Evolutionary conservation across 495 filamentous ascomycete genomes (phyloP), one percentile per base, ranked within the genome.

Genomic region (Hypoxylon lienhwacheense): DNA sequence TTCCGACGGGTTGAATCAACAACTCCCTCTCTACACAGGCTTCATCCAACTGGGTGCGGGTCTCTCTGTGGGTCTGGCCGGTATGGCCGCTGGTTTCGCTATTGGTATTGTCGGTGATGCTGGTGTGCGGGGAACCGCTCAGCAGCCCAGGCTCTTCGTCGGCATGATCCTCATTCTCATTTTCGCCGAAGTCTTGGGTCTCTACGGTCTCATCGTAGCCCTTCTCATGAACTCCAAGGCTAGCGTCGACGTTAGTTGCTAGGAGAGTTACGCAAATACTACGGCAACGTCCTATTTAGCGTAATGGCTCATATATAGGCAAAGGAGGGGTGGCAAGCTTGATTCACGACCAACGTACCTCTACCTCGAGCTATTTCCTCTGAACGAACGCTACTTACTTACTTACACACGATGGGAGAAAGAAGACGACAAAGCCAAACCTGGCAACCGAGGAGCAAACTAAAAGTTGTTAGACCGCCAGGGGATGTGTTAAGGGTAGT

Each of bases 121-220:
- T 68, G 93, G 93, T 89, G 93, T 98, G 57, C 88, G 93, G 65
- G 93, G 93, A 77, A 92, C 95, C 64, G 93, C 93, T 57, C 93
- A 98, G 72, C 93, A 98, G 74, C 95, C 93, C 37, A 82, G 91
- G 66, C 84, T 98, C 45, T 98, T 96, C 79, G 93, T 98, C 74
- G 93, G 93, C 80, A 98, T 98, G 93, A 97, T 98, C 78, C 77
- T 98, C 67, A 98, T 98, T 80, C 91, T 98, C 80, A 98, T 98
- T 96, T 98, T 98, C 80, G 93, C 95, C 67, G 93, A 97, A 95
- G 93, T 97, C 59, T 75, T 98, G 84, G 93, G 89, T 89, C 88
- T 98, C 35, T 98, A 98, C 78, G 93, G 93, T 61, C 79, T 98
- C 63, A 98, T 98, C 68, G 93, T 98, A 54, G 93, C 93, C 53